These are phyloP conservation scores for Talaromyces proteolyticus DNA, from an alignment of 495 filamentous ascomycete genomes.

Conservation along the genomic window DNA sequence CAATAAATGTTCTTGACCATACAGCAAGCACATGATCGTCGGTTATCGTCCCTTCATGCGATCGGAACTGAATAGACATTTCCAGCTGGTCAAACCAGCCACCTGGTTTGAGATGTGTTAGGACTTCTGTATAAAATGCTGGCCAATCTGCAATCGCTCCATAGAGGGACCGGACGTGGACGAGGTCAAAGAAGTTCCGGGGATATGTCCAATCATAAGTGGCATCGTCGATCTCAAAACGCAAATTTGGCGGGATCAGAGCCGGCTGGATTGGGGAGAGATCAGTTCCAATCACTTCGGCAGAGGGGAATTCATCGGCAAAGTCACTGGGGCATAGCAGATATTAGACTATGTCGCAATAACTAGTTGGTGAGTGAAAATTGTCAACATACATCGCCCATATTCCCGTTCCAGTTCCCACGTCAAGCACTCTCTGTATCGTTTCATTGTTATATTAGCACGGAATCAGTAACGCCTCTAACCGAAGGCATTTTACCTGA, in stretches of 20 bases:
- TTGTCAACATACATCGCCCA: slow-evolving; percentile 36
- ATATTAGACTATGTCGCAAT: neutral
- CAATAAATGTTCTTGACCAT: slow-evolving; percentile 44
- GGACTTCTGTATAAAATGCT: slow-evolving; percentile 28
- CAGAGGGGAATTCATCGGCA: slow-evolving; percentile 23
- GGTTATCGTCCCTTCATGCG: slow-evolving; percentile 46
- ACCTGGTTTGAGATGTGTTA: slow-evolving; percentile 49
- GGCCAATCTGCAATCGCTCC: slow-evolving; percentile 57
- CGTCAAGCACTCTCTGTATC: slow-evolving; percentile 35
- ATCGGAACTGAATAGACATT: slow-evolving; percentile 40
- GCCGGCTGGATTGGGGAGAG: slow-evolving; percentile 36
- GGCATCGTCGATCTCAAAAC: slow-evolving; percentile 51
- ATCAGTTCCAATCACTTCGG: slow-evolving; percentile 35
- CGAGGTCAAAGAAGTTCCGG: slow-evolving; percentile 51
- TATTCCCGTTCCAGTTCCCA: slow-evolving; percentile 52
- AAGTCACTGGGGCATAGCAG: slow-evolving; percentile 23
- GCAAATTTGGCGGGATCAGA: slow-evolving; percentile 40
- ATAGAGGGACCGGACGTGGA: slow-evolving; percentile 54
- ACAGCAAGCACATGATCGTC: slow-evolving; percentile 20
- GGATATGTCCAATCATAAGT: slow-evolving; percentile 46
- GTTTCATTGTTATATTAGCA: slow-evolving; percentile 3
- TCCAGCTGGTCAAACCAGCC: slow-evolving; percentile 61
- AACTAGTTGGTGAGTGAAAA: neutral
- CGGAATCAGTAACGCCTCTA: slow-evolving; percentile 4
- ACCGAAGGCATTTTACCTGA: neutral